Base-by-base conservation (phyloP, 2,329 filamentous ascomycete genomes). In the Thielaviopsis cerberus region DNA sequence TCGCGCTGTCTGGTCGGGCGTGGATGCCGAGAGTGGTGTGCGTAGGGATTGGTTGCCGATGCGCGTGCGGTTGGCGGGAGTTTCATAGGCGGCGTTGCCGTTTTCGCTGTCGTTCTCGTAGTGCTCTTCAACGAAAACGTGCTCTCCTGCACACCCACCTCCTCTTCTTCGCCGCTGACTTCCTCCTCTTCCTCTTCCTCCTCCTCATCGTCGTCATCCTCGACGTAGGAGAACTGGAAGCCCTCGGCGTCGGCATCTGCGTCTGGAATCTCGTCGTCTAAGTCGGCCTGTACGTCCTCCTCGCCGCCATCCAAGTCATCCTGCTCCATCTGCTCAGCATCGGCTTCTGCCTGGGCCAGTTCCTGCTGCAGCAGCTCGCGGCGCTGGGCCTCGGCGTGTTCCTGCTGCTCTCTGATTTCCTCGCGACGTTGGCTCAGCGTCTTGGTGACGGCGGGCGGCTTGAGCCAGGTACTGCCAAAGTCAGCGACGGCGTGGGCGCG, bases 401-500 rank as follows among this genome's bases (percentile, higher is more conserved):
- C 92, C 67, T 91, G 85, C 58, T 86, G 79, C 73, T 98, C 92
- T 11, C 86, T 80, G 63, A 84, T 82, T 72, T 98, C 92, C 70
- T 98, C 92, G 50, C 86, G 83, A 71, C 89, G 80, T 62, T 94
- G 89, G 67, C 94, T 84, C 61, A 95, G 80, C 1, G 91, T 95
- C 75, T 97, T 98, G 59, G 81, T 69, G 58, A 95, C 78, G 7
- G 91, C 92, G 0, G 88, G 89, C 0, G 92, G 92, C 60, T 85
- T 86, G 58, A 98, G 83, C 92, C 92, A 98, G 51, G 79, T 80
- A 63, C 83, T 86, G 61, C 92, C 92, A 67, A 94, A 96, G 65
- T 89, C 86, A 53, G 85, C 80, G 27, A 97, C 85, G 63, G 91
- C 88, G 53, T 80, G 72, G 66, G 90, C 88, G 53, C 91, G 87